These are phyloP conservation scores for Akanthomyces dipterigenus DNA, from an alignment of 2,329 filamentous ascomycete genomes.

Conservation along the genomic window DNA sequence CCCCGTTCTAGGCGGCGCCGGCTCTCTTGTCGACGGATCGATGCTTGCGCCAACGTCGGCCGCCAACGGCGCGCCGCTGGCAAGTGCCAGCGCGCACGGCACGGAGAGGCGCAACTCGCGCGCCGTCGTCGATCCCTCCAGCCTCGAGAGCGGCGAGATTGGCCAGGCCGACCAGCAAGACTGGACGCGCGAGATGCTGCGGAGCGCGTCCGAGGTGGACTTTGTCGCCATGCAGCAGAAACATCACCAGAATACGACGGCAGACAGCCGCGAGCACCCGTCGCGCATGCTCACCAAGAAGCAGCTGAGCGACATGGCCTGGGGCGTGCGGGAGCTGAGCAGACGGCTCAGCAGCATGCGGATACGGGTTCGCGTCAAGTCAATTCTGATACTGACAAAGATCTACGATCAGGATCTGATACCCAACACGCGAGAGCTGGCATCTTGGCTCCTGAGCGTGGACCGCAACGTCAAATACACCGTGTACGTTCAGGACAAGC, in stretches of 20 bases:
- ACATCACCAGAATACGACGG: conserved; percentile 15
- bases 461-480: conserved; percentile 62
- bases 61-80: conserved; percentile 17
- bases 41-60: conserved; percentile 11
- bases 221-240: conserved; percentile 18
- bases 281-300: conserved; percentile 83
- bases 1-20: conserved; percentile 19
- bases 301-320: conserved; percentile 93
- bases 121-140: conserved; percentile 32
- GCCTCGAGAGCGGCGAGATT: conserved; percentile 33
- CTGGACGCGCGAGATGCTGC: conserved; percentile 45
- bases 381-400: conserved; percentile 85
- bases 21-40: conserved; percentile 9
- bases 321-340: conserved; percentile 86
- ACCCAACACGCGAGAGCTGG: conserved; percentile 66
- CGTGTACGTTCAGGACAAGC: conserved; percentile 75
- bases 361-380: conserved; percentile 72
- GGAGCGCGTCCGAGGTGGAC: conserved; percentile 35
- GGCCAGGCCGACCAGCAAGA: conserved; percentile 52
- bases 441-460: conserved; percentile 71
- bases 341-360: conserved; percentile 78
- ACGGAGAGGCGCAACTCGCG: conserved; percentile 18
- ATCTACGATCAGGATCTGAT: conserved; percentile 80
- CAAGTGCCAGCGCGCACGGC: conserved; percentile 16
- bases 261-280: conserved; percentile 23